Evolutionary conservation across 2,329 filamentous ascomycete genomes (phyloP), one percentile per base, ranked within the genome.

Genomic region (Arthrobotrys megalospora): DNA sequence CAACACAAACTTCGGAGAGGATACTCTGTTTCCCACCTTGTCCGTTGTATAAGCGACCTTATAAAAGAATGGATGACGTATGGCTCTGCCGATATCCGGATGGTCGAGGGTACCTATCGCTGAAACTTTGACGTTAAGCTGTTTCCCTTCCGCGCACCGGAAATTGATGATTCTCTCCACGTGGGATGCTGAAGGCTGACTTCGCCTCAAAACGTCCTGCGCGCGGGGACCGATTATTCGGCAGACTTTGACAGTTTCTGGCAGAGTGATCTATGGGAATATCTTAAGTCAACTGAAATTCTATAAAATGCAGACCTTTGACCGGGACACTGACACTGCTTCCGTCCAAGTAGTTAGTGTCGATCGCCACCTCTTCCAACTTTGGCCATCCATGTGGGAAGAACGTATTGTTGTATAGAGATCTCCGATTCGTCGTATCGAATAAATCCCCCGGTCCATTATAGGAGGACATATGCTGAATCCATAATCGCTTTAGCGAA

Each of bases 321-420:
- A 10, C 3, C 7, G 28, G n/a, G 45, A 14, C 34, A 67, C 70
- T 4, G 28, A 76, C 70, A 8, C 24, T 6, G 14, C 28, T 36
- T 4, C 55, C 64, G 11, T 47, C 47, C n/a, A 52, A 19, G 3
- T 16, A 28, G 8, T 41, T 8, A 12, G 47, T 8, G 6, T 64
- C 58, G 8, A 76, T 34, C 0, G 65, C 65, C 8, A 69, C 14
- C 14, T 69, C 65, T 21, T 76, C 72, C 16, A 69, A 45, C 6
- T 32, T 36, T 8, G 72, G 72, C 72, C 72, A 76, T 11, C 65
- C 72, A 6, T 48, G 5, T 10, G 65, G 72, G 38, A 69, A 69
- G 21, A 76, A 76, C 0, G 34, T 19, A 11, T 24, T 47, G 3
- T 1, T 14, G 14, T 58, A 65, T 0, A 55, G 47, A 32, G 24